phyloP scores from a whole-genome alignment of 2,329 filamentous ascomycete species.

The Rhynchosporium secalis region DNA sequence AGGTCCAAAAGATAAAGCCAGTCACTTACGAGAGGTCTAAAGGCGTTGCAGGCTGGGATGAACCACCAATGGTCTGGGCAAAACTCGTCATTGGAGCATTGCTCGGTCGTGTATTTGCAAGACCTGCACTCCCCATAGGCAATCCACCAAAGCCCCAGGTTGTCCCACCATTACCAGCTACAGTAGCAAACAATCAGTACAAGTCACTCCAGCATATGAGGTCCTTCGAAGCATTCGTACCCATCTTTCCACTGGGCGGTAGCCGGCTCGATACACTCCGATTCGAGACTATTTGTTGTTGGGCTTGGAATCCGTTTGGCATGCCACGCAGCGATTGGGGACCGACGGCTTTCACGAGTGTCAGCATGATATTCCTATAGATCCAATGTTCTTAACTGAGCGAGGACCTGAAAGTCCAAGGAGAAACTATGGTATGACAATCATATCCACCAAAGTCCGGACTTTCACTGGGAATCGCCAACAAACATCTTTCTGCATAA shows the following conservation, averaged over 20 bases:
- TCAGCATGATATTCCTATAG: slow-evolving; percentile 24
- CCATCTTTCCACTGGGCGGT: slow-evolving; percentile 65
- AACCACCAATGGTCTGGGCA: slow-evolving; percentile 61
- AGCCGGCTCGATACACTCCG: slow-evolving; percentile 58
- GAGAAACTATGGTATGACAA: not conserved
- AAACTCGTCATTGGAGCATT: slow-evolving; percentile 63
- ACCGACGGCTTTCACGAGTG: slow-evolving; percentile 45
- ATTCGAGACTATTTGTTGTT: slow-evolving; percentile 57
- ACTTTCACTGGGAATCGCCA: not conserved
- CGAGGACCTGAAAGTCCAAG: not conserved
- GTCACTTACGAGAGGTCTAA: slow-evolving; percentile 64
- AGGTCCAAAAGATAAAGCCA: not conserved
- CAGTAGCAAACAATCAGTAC: slow-evolving; percentile 37
- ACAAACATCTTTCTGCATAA: not conserved
- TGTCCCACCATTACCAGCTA: slow-evolving; percentile 39
- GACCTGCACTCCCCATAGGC: slow-evolving; percentile 57
- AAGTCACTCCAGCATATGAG: not conserved
- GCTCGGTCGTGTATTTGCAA: slow-evolving; percentile 54
- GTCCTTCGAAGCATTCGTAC: slow-evolving; percentile 45
- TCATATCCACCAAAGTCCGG: no score
- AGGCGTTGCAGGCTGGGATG: slow-evolving; percentile 61
- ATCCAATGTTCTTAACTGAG: not conserved
- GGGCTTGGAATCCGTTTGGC: slow-evolving; percentile 59
- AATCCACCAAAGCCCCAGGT: slow-evolving; percentile 64
- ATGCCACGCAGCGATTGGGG: slow-evolving; percentile 63